Evolutionary conservation across 225 moss, liverwort and hornwort genomes (phyloP).

Genomic region (Ulota crispa): DNA sequence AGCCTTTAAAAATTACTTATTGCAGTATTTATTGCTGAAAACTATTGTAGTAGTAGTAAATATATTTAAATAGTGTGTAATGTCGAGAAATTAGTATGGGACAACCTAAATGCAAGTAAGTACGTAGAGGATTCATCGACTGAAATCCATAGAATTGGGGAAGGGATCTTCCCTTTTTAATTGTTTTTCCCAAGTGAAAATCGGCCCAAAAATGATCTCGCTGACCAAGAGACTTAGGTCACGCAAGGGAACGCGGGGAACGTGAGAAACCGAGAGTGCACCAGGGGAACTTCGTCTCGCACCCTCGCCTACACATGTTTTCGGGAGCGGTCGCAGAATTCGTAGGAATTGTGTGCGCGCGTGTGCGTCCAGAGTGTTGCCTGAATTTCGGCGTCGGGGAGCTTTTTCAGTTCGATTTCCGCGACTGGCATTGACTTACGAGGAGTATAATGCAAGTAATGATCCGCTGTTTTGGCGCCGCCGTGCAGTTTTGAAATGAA

Average conservation of each 20-base stretch:
- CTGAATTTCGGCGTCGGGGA: constrained; percentile 17
- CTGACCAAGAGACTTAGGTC: constrained; percentile 14
- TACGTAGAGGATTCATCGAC: not conserved
- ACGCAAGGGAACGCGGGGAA: not conserved
- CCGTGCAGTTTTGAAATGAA: constrained; percentile 17
- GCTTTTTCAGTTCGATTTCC: not conserved
- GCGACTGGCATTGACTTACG: constrained; percentile 18
- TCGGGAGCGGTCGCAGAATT: constrained; percentile 31
- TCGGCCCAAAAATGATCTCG: not conserved
- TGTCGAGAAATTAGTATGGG: too few species aligned
- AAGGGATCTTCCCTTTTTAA: not conserved
- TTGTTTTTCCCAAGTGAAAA: not conserved
- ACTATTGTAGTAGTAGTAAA: too few species aligned
- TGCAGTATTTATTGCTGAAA: too few species aligned
- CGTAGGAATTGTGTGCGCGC: constrained; percentile 26
- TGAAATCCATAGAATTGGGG: not conserved
- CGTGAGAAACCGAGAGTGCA: not conserved
- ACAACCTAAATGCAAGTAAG: too few species aligned
- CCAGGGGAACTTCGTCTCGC: constrained; percentile 29
- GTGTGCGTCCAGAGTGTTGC: not conserved
- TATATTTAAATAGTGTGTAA: too few species aligned
- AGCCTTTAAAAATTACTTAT: too few species aligned
- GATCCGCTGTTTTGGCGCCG: not conserved
- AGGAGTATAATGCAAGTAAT: constrained; percentile 7
- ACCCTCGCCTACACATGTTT: constrained; percentile 25